Percentiles rank a stretch among this genome's conserved stretches.
phyloP scores from a whole-genome alignment of 2,329 filamentous ascomycete species.

The Fusarium tricinctum region DNA sequence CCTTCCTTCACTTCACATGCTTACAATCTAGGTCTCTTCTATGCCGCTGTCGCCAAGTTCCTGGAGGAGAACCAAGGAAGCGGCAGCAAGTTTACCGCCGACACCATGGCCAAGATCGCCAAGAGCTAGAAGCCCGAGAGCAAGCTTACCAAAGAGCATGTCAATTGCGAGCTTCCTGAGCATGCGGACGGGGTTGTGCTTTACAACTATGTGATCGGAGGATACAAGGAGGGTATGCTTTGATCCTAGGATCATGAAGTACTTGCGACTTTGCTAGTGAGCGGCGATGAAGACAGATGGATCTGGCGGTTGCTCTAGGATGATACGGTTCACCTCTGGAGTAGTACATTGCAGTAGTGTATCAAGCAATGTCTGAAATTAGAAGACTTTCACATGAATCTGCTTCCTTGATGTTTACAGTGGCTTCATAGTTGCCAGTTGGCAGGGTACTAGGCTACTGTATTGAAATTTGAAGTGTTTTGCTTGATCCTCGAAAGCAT shows the following conservation, averaged over 20 bases:
- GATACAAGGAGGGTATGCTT: not conserved
- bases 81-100: not conserved
- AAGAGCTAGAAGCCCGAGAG: not conserved
- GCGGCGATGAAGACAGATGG: too few species aligned
- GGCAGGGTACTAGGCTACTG: too few species aligned
- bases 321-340: too few species aligned
- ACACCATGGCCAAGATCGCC: not conserved
- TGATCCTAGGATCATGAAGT: not conserved
- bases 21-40: not conserved
- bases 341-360: too few species aligned
- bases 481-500: too few species aligned
- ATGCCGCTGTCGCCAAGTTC: not conserved
- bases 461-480: too few species aligned
- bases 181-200: not conserved
- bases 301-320: too few species aligned
- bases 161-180: not conserved
- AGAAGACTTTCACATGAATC: too few species aligned
- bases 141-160: not conserved
- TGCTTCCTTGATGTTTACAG: too few species aligned
- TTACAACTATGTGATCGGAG: conserved; percentile 2
- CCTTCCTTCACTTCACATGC: not conserved
- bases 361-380: too few species aligned
- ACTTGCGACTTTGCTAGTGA: too few species aligned
- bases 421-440: too few species aligned
- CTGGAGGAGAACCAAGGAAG: not conserved